Conservation (phyloP, 2,329 filamentous ascomycete species). For the Clathrospora elynae region DNA sequence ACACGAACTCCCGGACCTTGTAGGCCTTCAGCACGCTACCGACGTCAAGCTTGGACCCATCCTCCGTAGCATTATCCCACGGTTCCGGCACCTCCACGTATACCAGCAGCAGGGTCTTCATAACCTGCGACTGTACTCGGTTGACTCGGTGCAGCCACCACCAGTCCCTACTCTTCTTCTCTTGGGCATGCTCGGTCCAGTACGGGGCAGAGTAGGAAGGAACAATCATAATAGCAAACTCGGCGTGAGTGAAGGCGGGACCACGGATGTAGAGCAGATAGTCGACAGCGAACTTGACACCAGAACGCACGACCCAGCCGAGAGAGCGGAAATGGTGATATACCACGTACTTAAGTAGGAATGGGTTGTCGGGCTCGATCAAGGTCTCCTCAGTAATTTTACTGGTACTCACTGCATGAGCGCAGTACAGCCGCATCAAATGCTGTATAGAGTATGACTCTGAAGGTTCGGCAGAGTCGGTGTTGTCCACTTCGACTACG, state of each 20-base stretch:
- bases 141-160: conserved; percentile 88
- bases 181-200: conserved; percentile 67
- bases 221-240: conserved; percentile 85
- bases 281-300: conserved; percentile 93
- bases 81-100: conserved; percentile 91
- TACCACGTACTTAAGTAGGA: conserved; percentile 83
- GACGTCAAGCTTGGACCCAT: conserved; percentile 58
- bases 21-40: conserved; percentile 70
- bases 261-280: conserved; percentile 93
- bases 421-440: conserved; percentile 63
- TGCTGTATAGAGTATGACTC: conserved; percentile 46
- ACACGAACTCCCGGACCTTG: conserved; percentile 76
- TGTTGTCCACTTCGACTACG: conserved; percentile 59
- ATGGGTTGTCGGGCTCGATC: conserved; percentile 76
- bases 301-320: conserved; percentile 90
- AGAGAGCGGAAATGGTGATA: conserved; percentile 97
- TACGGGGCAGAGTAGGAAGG: conserved; percentile 77
- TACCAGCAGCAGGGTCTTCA: conserved; percentile 85
- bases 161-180: conserved; percentile 64
- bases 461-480: conserved; percentile 47
- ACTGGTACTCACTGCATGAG: conserved; percentile 67
- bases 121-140: conserved; percentile 84
- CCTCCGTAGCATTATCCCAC: conserved; percentile 49
- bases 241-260: conserved; percentile 91
- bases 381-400: conserved; percentile 12